Percentiles rank a stretch among this genome's conserved stretches.
phyloP scores from a whole-genome alignment of 2,329 filamentous ascomycete genomes.

The Colletotrichum sp. region DNA sequence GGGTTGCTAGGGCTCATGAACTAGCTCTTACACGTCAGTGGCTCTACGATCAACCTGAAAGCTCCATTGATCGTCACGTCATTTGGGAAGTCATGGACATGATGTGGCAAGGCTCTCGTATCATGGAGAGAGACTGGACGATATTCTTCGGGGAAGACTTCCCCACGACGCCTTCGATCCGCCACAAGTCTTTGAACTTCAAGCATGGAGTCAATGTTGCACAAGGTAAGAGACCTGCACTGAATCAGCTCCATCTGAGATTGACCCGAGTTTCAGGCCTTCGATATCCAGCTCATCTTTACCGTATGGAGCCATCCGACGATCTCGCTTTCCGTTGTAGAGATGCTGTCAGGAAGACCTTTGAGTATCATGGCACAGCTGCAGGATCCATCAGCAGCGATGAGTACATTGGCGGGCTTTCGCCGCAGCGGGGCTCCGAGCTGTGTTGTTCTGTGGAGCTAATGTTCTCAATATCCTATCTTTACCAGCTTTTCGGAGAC shows the following conservation, averaged over 20 bases:
- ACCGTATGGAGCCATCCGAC: constrained; percentile 41
- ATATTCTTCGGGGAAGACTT: constrained; percentile 28
- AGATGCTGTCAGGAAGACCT: constrained; percentile 39
- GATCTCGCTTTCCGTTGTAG: constrained; percentile 37
- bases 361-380: constrained; percentile 41
- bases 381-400: constrained; percentile 47
- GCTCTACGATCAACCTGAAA: constrained; percentile 39
- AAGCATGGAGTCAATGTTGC: constrained; percentile 48
- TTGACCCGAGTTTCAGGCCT: constrained; percentile 29
- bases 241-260: background rate
- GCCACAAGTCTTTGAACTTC: constrained; percentile 36
- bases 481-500: constrained; percentile 35
- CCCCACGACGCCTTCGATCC: constrained; percentile 9
- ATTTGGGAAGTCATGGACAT: constrained; percentile 46
- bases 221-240: constrained; percentile 35
- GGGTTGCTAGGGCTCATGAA: constrained; percentile 40
- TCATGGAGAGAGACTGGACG: constrained; percentile 33
- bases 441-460: constrained; percentile 38
- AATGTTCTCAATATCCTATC: constrained; percentile 34
- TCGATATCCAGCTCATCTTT: constrained; percentile 42
- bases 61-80: constrained; percentile 11
- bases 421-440: constrained; percentile 39
- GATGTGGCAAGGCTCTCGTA: constrained; percentile 32
- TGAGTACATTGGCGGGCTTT: constrained; percentile 40
- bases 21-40: constrained; percentile 43